Percentiles rank a stretch among this genome's conserved stretches.
Evolutionary conservation across 2,329 filamentous ascomycete species (phyloP).

Genomic region (Fusarium liriodendri): DNA sequence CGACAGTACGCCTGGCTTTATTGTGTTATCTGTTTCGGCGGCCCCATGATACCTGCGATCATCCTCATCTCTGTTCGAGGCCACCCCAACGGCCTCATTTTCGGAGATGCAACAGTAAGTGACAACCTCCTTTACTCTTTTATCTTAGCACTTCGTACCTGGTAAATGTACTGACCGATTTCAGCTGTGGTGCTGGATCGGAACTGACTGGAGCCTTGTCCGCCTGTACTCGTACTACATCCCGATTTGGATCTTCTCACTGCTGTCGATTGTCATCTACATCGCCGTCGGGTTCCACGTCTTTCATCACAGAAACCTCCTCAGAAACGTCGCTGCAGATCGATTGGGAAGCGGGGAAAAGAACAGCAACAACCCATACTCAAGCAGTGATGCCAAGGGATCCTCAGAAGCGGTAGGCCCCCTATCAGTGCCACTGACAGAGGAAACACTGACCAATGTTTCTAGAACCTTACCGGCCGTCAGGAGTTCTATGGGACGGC

Average conservation of each 20-base stretch:
- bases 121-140: accelerated
- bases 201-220: constrained; percentile 62
- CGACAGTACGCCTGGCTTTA: constrained; percentile 78
- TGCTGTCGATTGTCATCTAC: constrained; percentile 66
- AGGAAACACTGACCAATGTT: constrained; percentile 25
- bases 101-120: constrained; percentile 67
- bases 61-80: constrained; percentile 69
- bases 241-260: constrained; percentile 69
- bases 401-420: constrained; percentile 50
- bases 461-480: constrained; percentile 42
- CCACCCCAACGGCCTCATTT: constrained; percentile 55
- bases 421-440: neutral
- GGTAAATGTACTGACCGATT: constrained; percentile 14
- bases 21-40: constrained; percentile 74
- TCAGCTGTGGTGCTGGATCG: constrained; percentile 72
- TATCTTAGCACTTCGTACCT: neutral
- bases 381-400: constrained; percentile 44
- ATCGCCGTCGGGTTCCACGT: constrained; percentile 68
- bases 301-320: constrained; percentile 67
- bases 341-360: constrained; percentile 37
- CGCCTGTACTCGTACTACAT: constrained; percentile 71
- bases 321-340: constrained; percentile 57
- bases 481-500: constrained; percentile 58
- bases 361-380: constrained; percentile 30
- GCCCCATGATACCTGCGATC: constrained; percentile 75